Evolutionary conservation across 1,284 basidiomycete species (phyloP), one percentile per base, ranked within the genome.

Genomic region (Ustilago lituana): DNA sequence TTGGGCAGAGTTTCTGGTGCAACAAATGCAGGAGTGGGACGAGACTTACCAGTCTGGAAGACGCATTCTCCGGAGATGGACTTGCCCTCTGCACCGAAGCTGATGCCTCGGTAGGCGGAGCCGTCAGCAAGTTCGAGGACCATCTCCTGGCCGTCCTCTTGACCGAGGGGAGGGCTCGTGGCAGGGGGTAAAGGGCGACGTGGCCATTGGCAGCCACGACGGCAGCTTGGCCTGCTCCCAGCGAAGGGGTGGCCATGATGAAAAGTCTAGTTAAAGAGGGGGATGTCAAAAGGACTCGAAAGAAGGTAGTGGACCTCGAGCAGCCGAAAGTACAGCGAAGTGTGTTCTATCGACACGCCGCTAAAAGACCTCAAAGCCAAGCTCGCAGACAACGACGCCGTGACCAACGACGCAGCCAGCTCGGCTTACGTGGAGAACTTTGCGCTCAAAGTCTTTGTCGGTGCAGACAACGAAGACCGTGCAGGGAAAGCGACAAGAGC

Each of bases 51-150:
- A 52, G 96, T 99, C 86, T 98, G 95, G 86, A 99, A 99, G 81
- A 99, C 96, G 83, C 95, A 98, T 88, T 99, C 96, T 77, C 96
- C 96, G 19, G 94, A 88, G 47, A 97, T 86, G 83, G 92, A 94
- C 85, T 93, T 95, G 53, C 87, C 88, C 77, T 91, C 86, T 3
- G 93, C 93, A 78, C 96, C 96, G 81, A 99, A 98, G 82, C 91
- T 93, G 82, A 92, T 90, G 44, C 96, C 96, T 55, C 89, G 86
- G 79, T 89, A 92, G 1, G 91, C 89, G 61, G 92, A 89, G 12
- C 95, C 95, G 84, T 98, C 95, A 48, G 88, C 88, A 56, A 99
- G 87, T 84, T 98, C 94, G 60, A 98, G 86, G 44, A 98, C 89
- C 85, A 86, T 86, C 74, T 69, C 61, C 48, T 51, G 23, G 53